Evolutionary conservation across 345 rosid species (phyloP).

Genomic region (Raphanus sativus): DNA sequence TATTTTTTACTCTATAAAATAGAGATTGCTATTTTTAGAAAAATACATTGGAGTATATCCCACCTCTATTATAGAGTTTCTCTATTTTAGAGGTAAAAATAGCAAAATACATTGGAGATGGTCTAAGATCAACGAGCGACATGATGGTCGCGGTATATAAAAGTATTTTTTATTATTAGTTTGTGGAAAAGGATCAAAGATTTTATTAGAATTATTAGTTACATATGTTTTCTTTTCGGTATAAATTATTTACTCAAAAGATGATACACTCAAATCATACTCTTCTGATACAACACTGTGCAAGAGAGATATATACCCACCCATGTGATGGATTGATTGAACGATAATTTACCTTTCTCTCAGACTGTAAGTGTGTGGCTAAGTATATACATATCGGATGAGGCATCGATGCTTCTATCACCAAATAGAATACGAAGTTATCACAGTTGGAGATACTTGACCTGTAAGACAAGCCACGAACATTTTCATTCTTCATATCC

Average conservation of each 20-base stretch:
- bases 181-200: not conserved
- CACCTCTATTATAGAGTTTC: no score
- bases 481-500: not conserved
- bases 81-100: no score
- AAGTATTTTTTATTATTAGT: not conserved
- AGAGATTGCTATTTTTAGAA: no score
- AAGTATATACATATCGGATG: not conserved
- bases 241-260: not conserved
- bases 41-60: no score
- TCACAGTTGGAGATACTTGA: conserved; percentile 12
- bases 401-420: conserved; percentile 13
- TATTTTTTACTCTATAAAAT: no score
- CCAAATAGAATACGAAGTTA: not conserved
- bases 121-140: not conserved
- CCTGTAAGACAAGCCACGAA: not conserved
- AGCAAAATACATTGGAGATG: no score
- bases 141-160: not conserved
- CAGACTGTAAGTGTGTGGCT: not conserved
- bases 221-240: not conserved
- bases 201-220: not conserved
- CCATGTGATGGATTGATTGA: not conserved
- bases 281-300: not conserved
- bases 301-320: not conserved
- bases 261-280: not conserved
- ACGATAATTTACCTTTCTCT: not conserved